phyloP scores from a whole-genome alignment of 306 rosid genomes.

The Cucurbita maxima region DNA sequence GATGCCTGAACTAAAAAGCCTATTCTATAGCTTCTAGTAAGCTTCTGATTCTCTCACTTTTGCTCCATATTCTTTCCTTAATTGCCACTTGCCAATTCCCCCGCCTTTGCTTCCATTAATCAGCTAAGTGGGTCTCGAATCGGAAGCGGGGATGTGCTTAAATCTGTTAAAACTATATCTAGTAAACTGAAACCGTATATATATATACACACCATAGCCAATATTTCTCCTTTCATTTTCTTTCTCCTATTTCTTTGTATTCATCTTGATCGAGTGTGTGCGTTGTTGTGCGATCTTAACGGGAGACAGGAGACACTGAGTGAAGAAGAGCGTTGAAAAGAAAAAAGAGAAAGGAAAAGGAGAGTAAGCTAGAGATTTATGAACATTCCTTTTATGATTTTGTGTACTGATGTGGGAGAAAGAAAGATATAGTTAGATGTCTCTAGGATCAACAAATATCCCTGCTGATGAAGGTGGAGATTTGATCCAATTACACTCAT shows the following conservation, averaged over 20 bases:
- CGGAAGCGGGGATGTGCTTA: too few relatives aligned
- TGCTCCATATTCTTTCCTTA: not conserved
- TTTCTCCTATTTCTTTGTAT: too few relatives aligned
- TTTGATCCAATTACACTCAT: conserved; percentile 6
- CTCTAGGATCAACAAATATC: conserved; percentile 82
- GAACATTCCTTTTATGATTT: not conserved
- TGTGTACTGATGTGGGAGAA: not conserved
- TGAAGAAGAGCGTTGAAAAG: too few relatives aligned
- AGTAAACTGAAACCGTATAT: too few relatives aligned
- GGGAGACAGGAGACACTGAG: too few relatives aligned
- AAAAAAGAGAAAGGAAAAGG: not conserved
- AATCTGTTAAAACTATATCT: too few relatives aligned
- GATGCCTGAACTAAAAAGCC: conserved; percentile 6
- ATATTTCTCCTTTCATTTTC: too few relatives aligned
- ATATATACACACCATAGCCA: too few relatives aligned
- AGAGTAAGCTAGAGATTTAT: not conserved
- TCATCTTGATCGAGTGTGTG: too few relatives aligned
- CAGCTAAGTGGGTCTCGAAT: not conserved
- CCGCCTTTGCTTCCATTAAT: not conserved
- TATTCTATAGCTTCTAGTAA: not conserved
- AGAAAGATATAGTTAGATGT: conserved; percentile 28
- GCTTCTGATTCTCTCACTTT: conserved; percentile 5
- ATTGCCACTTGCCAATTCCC: conserved; percentile 5
- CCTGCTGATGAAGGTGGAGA: conserved; percentile 33
- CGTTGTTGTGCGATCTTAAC: too few relatives aligned